A percentile compares a stretch with the other conserved stretches of the same genome.
Conservation (phyloP, 2,329 filamentous ascomycete genomes). For the Neoarthrinium moseri region DNA sequence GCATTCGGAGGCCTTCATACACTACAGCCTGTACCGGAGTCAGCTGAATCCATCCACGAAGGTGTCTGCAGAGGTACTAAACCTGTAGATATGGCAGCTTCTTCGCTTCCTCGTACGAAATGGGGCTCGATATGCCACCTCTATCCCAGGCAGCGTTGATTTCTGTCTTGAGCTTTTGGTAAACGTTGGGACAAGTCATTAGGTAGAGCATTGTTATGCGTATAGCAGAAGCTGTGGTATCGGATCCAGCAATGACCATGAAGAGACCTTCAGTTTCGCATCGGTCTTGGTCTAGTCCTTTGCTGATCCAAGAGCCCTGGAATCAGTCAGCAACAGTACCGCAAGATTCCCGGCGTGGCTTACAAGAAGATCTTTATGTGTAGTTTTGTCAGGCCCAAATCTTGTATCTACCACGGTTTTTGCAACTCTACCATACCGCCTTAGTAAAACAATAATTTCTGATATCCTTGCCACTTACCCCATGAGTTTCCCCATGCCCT, state of each 20-base stretch:
- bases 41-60: no score
- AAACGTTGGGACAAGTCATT: conserved; percentile 40
- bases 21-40: conserved; percentile 30
- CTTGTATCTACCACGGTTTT: conserved; percentile 13
- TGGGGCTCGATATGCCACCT: conserved; percentile 27
- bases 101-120: conserved; percentile 21
- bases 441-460: neutral
- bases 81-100: conserved; percentile 29
- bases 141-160: conserved; percentile 29
- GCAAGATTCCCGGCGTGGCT: neutral
- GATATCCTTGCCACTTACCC: conserved; percentile 5
- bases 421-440: conserved; percentile 11
- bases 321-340: neutral
- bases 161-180: conserved; percentile 39
- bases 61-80: no score
- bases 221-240: conserved; percentile 48
- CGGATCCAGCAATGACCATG: conserved; percentile 32
- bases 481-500: conserved; percentile 20
- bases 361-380: conserved; percentile 20
- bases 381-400: conserved; percentile 11
- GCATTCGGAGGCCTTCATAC: conserved; percentile 33
- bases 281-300: conserved; percentile 21
- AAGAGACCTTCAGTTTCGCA: conserved; percentile 24
- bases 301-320: conserved; percentile 25
- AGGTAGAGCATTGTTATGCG: conserved; percentile 46